Conservation (phyloP, 257 asterid species). For the Solanum tarapatanum region DNA sequence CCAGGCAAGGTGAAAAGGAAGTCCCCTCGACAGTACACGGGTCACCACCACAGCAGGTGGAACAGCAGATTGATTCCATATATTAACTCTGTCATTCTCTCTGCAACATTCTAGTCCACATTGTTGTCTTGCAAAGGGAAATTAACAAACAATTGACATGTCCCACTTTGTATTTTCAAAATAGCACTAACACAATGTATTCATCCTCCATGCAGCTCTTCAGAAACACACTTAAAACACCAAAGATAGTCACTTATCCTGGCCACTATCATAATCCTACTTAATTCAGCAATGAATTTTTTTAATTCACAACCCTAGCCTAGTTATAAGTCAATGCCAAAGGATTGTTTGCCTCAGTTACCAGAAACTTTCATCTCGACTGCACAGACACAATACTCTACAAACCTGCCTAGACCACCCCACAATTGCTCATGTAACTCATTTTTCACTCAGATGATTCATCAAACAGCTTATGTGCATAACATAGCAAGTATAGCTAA, state of each 20-base stretch:
- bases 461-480: not conserved
- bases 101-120: not conserved
- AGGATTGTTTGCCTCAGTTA: not conserved
- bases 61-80: not conserved
- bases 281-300: not conserved
- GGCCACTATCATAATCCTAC: not conserved
- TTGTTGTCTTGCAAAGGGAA: not conserved
- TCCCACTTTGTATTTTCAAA: not conserved
- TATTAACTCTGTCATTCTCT: not conserved
- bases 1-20: not conserved
- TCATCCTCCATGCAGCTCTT: not conserved
- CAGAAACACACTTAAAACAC: not conserved
- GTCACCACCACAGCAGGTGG: not conserved
- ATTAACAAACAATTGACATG: not conserved
- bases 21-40: not conserved
- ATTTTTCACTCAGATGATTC: not conserved
- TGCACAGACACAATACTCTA: not conserved
- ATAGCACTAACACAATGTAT: not conserved
- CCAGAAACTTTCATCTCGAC: not conserved
- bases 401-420: not conserved
- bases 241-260: not conserved
- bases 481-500: not conserved
- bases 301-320: not conserved
- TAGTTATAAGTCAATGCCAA: not conserved
- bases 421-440: not conserved